Base-by-base conservation (phyloP, 768 basidiomycete genomes). In the Amylocystis lapponica region DNA sequence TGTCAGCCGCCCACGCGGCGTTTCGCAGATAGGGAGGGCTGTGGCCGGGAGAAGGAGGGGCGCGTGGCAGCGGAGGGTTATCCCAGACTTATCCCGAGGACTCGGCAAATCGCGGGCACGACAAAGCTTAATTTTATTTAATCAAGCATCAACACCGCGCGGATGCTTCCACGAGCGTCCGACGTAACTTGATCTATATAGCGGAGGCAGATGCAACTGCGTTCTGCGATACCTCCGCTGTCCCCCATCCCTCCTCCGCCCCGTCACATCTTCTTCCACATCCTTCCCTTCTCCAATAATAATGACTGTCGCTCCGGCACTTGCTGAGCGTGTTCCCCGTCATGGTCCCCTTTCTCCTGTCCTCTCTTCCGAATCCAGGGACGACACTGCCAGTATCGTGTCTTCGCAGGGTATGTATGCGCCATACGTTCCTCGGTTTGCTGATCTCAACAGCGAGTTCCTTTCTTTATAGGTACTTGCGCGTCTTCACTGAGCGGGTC, bases 401-500 rank as follows among this genome's bases (percentile, higher is more conserved):
- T 46, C 45, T 20, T 46, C 45, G 10, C 45, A 46, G 27, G 45
- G 45, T 46, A 19, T 22, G 45, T 29, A n/a, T 29, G 12, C 21
- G n/a, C 20, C 25, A n/a, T 29, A 9, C 36, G 13, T 32, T 26
- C 31, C 27, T 7, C 25, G 27, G 37, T n/a, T 32, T 20, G 36
- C 19, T 30, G 22, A 13, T 22, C 16, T 13, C 13, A 20, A 7
- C 27, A 5, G 4, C 17, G n/a, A n/a, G 37, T 38, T 21, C 29
- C 22, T 27, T 32, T 40, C 25, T 8, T 6, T 31, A 39, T 36
- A 44, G 40, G 43, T 20, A 35, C 57, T 14, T 53, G 57, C 3
- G 45, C 54, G 5, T 51, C 45, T 9, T 57, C 60, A 50, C 36
- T 50, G 45, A 27, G 53, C 56, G 46, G 50, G 16, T 59, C 61